Evolutionary conservation across 1,284 basidiomycete genomes (phyloP), one percentile per base, ranked within the genome.

Genomic region (Phellopilus nigrolimitatus): DNA sequence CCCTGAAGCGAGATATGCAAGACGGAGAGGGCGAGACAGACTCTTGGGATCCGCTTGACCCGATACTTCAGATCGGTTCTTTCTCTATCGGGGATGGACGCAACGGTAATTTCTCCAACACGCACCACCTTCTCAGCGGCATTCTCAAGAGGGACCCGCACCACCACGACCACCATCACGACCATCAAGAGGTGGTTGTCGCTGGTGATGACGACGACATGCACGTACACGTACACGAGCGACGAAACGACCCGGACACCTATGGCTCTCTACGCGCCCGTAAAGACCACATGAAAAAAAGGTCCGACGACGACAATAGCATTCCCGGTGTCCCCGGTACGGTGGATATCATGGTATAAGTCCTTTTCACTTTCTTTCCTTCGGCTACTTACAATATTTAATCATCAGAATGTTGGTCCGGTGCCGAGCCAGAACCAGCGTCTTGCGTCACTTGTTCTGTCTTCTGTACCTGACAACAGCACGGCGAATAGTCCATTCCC

Each of bases 371-470:
- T 33, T 30, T 49, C 38, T 57, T 31, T 1, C 27, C 30, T 8
- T 21, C 21, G 30, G 9, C 7, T 34, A 10, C 13, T 46, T 52
- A 25, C 25, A 33, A 31, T 12, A 46, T 46, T 27, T 46, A n/a
- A n/a, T n/a, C n/a, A n/a, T n/a, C n/a, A 52, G 50, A 27, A 19
- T 28, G 42, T 39, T 27, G 38, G 43, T 24, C 21, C 12, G 19
- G 8, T 9, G n/a, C n/a, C n/a, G n/a, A n/a, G n/a, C 17, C 9
- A 15, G 4, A 54, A 49, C 2, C 53, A 66, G 52, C 62, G 65
- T 52, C 64, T 83, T 31, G 81, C 75, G 3, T 78, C 75, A 2
- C 68, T 84, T 7, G 62, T 70, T 2, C 60, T 79, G 38, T 71
- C 73, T 19, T 58, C 65, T 1, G 59, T 38, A 28, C 21, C 28